Evolutionary conservation across 768 basidiomycete genomes (phyloP), one percentile per base, ranked within the genome.

Genomic region (Hortiboletus flavorubellus): DNA sequence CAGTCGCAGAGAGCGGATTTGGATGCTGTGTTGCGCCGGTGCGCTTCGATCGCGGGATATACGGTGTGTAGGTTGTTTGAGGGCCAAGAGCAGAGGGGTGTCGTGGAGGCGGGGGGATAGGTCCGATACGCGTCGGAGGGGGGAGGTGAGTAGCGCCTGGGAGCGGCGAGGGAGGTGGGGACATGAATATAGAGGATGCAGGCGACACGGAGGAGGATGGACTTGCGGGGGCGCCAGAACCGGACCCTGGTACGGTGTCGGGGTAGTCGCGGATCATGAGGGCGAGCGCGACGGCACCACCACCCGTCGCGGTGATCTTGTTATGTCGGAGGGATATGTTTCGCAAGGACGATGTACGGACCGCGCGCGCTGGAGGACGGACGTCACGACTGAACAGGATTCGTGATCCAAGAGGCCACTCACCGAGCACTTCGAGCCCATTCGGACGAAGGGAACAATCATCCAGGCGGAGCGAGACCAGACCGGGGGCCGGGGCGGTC

Each of bases 221-320:
- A 14, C 46, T 58, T 4, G 31, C 21, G 15, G 60, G 51, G 2
- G 5, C 12, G 34, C 23, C 3, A 33, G 57, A 4, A 2, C 34
- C 33, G 2, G 58, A 44, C 1, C 49, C 65, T 30, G 79, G 75
- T 8, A 86, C 80, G 41, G 87, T 78, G 60, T 97, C 93, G 4
- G 93, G 91, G 66, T 98, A 98, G 70, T 99, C 96, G 49, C 91
- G 84, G 59, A 98, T 94, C 92, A 99, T 95, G 49, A 97, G 80
- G 0, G 96, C 94, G 12, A 98, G 78, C 0, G 93, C 90, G 6
- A 98, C 93, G 8, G 89, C 93, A 34, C 93, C 93, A 7, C 90
- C 93, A 34, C 94, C 93, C 0, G 89, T 81, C 0, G 86, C 80
- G 34, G 79, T 84, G 64, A 98, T 97, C 41, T 83, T 83, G 71